Evolutionary conservation across 2,329 filamentous ascomycete species (phyloP).

Genomic region (Thielaviopsis musarum): DNA sequence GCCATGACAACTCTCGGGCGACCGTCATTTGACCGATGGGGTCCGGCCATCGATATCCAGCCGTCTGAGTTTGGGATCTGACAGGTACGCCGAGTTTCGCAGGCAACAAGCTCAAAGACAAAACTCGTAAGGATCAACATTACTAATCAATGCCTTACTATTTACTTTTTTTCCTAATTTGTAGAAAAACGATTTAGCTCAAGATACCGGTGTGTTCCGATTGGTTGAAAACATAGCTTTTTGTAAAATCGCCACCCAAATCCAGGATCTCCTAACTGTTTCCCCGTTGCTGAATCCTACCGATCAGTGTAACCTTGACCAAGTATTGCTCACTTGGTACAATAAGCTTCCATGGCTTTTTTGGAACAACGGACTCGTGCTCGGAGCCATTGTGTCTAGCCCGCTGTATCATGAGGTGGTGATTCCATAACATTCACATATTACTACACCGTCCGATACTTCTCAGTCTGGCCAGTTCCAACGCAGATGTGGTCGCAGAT

Average conservation of each 20-base stretch:
- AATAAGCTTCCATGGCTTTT: conserved; percentile 50
- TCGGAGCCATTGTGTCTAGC: conserved; percentile 54
- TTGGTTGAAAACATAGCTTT: conserved; percentile 64
- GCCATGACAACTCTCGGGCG: conserved; percentile 53
- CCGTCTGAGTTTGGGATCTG: conserved; percentile 37
- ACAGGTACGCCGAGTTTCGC: conserved; percentile 15
- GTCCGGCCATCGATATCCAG: conserved; percentile 49
- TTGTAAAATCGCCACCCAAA: conserved; percentile 60
- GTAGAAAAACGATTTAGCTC: conserved; percentile 28
- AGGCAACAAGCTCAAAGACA: no score
- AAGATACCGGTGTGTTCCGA: conserved; percentile 49
- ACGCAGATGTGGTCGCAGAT: conserved; percentile 27
- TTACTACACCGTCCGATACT: conserved; percentile 59
- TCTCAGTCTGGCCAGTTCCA: conserved; percentile 40
- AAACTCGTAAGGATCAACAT: background rate
- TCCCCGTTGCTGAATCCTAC: conserved; percentile 48
- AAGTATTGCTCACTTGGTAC: conserved; percentile 56
- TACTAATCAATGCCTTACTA: background rate
- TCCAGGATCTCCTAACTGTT: conserved; percentile 59
- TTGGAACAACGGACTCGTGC: conserved; percentile 46
- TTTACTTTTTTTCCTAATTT: background rate
- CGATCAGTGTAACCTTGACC: conserved; percentile 50
- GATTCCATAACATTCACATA: conserved; percentile 63
- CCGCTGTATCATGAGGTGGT: conserved; percentile 65
- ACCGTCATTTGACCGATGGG: conserved; percentile 51